Percentiles rank a stretch among this genome's conserved stretches.
These are phyloP conservation scores for Oxyria digyna DNA, from an alignment of 148 eudicot species.

Conservation along the genomic window DNA sequence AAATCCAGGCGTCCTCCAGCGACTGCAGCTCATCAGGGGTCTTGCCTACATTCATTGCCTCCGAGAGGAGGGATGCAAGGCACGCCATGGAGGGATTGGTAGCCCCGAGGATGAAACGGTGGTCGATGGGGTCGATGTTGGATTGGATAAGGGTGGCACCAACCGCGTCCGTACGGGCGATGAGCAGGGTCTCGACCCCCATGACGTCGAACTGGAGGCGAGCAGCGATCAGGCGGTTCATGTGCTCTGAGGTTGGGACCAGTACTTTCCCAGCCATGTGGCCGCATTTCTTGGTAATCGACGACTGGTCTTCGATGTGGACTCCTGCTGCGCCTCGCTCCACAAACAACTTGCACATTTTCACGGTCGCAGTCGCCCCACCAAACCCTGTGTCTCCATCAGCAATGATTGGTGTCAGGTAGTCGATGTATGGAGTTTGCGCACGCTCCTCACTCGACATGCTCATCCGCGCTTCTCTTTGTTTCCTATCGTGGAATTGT, in stretches of 20 bases:
- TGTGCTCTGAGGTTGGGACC: conserved; percentile 51
- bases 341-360: conserved; percentile 72
- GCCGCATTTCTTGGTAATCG: conserved; percentile 70
- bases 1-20: conserved; percentile 54
- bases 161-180: conserved; percentile 67
- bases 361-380: conserved; percentile 76
- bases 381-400: conserved; percentile 84
- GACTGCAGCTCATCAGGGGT: conserved; percentile 47
- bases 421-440: conserved; percentile 47
- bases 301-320: conserved; percentile 79
- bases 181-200: conserved; percentile 64
- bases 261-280: conserved; percentile 81
- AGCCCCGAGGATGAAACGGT: conserved; percentile 59
- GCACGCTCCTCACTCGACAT: conserved; percentile 56
- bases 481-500: conserved; percentile 66
- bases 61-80: conserved; percentile 33
- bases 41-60: conserved; percentile 48
- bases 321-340: conserved; percentile 81
- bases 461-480: conserved; percentile 66
- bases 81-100: conserved; percentile 38
- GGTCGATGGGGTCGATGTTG: conserved; percentile 59
- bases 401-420: conserved; percentile 65
- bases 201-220: conserved; percentile 66
- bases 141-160: conserved; percentile 59
- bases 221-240: conserved; percentile 63